phyloP scores from a whole-genome alignment of 345 rosid species.

The Nephelium lappaceum region DNA sequence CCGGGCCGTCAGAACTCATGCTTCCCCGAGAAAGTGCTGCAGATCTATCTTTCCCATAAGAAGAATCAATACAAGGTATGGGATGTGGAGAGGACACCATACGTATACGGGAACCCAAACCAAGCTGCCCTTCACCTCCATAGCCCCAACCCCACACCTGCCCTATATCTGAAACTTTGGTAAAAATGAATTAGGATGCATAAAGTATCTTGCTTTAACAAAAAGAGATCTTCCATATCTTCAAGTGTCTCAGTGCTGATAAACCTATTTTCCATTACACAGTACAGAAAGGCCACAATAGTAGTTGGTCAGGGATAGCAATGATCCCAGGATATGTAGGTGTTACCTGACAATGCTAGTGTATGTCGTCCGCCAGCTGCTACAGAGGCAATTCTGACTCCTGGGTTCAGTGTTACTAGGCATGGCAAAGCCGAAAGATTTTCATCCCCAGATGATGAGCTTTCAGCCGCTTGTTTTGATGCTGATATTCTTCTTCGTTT shows the following conservation, averaged over 20 bases:
- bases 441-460: conserved; percentile 69
- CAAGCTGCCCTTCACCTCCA: conserved; percentile 99
- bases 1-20: conserved; percentile 59
- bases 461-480: conserved; percentile 75
- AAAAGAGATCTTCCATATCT: conserved; percentile 25
- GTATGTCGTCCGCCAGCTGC: conserved; percentile 99
- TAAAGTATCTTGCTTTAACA: conserved; percentile 26
- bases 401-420: conserved; percentile 81
- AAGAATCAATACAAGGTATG: conserved; percentile 69
- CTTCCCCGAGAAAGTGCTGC: conserved; percentile 49
- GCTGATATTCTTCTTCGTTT: conserved; percentile 73
- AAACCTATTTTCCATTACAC: conserved; percentile 13
- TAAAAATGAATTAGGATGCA: conserved; percentile 38
- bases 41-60: conserved; percentile 58
- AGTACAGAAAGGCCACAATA: conserved; percentile 15
- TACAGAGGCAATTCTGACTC: conserved; percentile 77
- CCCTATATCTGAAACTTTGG: conserved; percentile 76
- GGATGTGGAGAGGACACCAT: conserved; percentile 97
- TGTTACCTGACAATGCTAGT: conserved; percentile 85
- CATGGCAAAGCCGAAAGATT: conserved; percentile 85
- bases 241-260: conserved; percentile 20
- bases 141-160: conserved; percentile 99
- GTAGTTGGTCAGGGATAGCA: conserved; percentile 11
- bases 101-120: conserved; percentile 89
- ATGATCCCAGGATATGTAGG: conserved; percentile 8